phyloP scores from a whole-genome alignment of 2,329 filamentous ascomycete genomes.

The Colletotrichum brevisporum region DNA sequence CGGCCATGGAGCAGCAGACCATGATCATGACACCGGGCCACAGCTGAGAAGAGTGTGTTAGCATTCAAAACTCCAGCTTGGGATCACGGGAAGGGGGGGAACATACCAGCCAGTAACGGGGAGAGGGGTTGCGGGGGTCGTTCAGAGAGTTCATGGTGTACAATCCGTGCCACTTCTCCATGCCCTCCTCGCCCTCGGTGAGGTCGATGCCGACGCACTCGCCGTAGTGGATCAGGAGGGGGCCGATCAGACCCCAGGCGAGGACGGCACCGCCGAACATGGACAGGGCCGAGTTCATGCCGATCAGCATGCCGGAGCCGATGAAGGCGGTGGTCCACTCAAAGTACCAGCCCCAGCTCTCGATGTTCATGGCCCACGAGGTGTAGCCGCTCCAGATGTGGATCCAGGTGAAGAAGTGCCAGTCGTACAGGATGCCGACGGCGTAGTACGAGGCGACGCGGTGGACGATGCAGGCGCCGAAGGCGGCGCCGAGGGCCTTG shows the following conservation, averaged over 20 bases:
- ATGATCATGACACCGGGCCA: conserved; percentile 62
- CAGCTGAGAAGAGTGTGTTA: conserved; percentile 39
- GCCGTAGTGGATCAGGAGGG: conserved; percentile 63
- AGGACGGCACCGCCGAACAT: conserved; percentile 69
- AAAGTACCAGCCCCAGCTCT: conserved; percentile 74
- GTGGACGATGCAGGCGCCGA: conserved; percentile 63
- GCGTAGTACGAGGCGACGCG: conserved; percentile 72
- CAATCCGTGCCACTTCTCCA: conserved; percentile 47
- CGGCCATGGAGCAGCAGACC: conserved; percentile 56
- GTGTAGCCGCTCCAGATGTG: conserved; percentile 68
- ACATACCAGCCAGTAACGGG: conserved; percentile 55
- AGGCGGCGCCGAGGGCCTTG: conserved; percentile 66
- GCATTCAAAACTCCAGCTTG: too few species aligned
- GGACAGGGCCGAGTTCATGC: conserved; percentile 69
- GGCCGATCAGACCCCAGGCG: conserved; percentile 68
- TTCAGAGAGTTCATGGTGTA: conserved; percentile 50
- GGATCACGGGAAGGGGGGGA: neutral
- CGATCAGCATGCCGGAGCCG: conserved; percentile 66
- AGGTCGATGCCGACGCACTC: conserved; percentile 61
- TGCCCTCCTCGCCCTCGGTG: conserved; percentile 41
- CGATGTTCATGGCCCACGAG: conserved; percentile 64
- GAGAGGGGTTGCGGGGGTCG: conserved; percentile 50
- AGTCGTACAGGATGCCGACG: conserved; percentile 72
- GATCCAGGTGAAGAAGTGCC: conserved; percentile 68
- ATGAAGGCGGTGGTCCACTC: conserved; percentile 74